A percentile compares a stretch with the other conserved stretches of the same genome.
These are phyloP conservation scores for Bolboschoenoplectus hybrid DNA, from an alignment of 202 grass and related monocot species.

Conservation along the genomic window DNA sequence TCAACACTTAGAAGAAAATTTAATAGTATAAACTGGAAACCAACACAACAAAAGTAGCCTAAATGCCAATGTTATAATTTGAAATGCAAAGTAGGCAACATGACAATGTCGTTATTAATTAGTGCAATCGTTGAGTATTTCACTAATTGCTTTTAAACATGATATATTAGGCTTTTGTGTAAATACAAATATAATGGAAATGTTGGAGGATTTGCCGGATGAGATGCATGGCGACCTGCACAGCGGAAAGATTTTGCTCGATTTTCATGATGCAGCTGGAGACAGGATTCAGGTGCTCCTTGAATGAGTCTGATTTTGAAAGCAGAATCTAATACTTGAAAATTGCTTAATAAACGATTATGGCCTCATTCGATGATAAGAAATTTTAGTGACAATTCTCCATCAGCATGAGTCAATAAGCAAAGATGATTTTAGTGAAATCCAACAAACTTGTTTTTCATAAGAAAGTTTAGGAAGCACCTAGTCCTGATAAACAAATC, in stretches of 20 bases:
- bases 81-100: not conserved
- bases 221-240: conserved; percentile 51
- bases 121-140: not conserved
- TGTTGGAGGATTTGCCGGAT: conserved; percentile 64
- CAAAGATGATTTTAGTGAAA: not conserved
- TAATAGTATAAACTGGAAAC: conserved; percentile 7
- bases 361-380: not conserved
- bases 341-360: not conserved
- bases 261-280: conserved; percentile 75
- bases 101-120: not conserved
- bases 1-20: not conserved
- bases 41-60: not conserved
- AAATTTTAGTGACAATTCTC: not conserved
- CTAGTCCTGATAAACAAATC: no score
- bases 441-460: not conserved
- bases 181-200: conserved; percentile 85
- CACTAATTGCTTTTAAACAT: conserved; percentile 5
- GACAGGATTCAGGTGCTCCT: conserved; percentile 88
- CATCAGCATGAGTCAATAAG: not conserved
- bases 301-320: conserved; percentile 44
- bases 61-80: not conserved
- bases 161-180: conserved; percentile 67
- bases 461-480: no score
- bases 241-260: conserved; percentile 79
- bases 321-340: not conserved